Evolutionary conservation across 202 grass and related monocot genomes (phyloP).

Genomic region (Miscanthus sacchariflorus): DNA sequence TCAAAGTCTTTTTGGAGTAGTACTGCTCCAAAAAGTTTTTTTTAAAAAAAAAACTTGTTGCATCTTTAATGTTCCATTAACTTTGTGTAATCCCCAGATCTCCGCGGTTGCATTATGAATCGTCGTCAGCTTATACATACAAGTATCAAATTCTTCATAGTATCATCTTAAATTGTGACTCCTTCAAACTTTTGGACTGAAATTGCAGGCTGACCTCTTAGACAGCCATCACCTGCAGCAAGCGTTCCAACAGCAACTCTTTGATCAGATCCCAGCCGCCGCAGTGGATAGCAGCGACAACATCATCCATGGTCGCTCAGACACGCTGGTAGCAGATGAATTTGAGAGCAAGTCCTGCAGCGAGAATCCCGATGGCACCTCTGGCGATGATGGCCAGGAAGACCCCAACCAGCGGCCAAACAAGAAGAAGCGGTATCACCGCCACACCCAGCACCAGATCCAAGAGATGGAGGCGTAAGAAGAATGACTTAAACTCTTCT

Average conservation of each 20-base stretch:
- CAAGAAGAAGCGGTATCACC: conserved; percentile 98
- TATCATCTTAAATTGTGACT: conserved; percentile 23
- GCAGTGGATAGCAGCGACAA: conserved; percentile 66
- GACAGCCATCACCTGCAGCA: conserved; percentile 83
- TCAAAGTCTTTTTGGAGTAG: neutral
- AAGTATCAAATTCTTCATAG: neutral
- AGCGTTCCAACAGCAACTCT: conserved; percentile 72
- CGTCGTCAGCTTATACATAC: neutral
- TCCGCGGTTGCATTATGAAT: neutral
- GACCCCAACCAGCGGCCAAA: conserved; percentile 76
- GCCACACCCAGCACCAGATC: conserved; percentile 94
- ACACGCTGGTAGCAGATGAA: conserved; percentile 52
- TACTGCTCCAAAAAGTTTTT: neutral
- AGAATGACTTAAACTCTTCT: neutral
- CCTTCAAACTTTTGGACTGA: neutral
- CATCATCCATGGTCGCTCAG: conserved; percentile 59
- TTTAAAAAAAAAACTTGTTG: neutral
- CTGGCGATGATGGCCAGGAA: conserved; percentile 62
- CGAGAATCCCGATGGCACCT: conserved; percentile 79
- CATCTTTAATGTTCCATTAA: neutral
- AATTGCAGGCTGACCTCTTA: conserved; percentile 69
- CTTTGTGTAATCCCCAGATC: neutral
- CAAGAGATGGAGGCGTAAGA: conserved; percentile 95
- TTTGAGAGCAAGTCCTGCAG: conserved; percentile 94
- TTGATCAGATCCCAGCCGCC: conserved; percentile 60